Evolutionary conservation across 805 yeast genomes (phyloP).

Genomic region (Nakazawaea wickerhamii): DNA sequence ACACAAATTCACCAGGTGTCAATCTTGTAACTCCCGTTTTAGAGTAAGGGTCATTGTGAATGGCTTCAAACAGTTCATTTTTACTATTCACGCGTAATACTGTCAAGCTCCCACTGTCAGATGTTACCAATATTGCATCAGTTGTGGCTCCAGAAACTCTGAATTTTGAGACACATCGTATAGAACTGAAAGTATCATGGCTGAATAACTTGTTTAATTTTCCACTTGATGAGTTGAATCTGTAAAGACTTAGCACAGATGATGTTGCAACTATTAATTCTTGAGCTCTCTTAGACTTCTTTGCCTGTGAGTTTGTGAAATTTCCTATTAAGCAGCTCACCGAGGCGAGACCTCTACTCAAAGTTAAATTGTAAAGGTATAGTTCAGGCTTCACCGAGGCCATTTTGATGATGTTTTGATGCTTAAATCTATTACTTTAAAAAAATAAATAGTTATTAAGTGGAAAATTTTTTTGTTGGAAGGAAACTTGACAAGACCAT

Average conservation of each 20-base stretch:
- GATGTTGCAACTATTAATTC: conserved; percentile 57
- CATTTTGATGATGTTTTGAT: background rate
- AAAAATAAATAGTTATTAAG: no score
- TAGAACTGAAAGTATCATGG: conserved; percentile 51
- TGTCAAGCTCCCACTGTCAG: conserved; percentile 74
- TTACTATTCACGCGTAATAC: conserved; percentile 41
- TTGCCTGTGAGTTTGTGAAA: conserved; percentile 38
- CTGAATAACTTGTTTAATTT: conserved; percentile 36
- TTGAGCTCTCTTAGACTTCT: conserved; percentile 41
- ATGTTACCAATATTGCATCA: conserved; percentile 61
- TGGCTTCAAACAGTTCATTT: conserved; percentile 32
- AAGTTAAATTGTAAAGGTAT: conserved; percentile 63
- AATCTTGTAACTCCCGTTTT: conserved; percentile 72
- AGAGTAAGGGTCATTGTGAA: conserved; percentile 59
- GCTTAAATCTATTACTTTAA: no score
- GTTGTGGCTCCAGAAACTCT: conserved; percentile 45
- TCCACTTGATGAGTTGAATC: conserved; percentile 52
- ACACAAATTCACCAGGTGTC: conserved; percentile 68
- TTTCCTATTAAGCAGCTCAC: conserved; percentile 58
- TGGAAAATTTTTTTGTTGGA: background rate
- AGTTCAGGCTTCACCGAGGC: conserved; percentile 28
- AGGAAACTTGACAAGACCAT: background rate
- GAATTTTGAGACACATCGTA: conserved; percentile 49
- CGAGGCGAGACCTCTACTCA: conserved; percentile 54
- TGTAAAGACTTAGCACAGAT: conserved; percentile 48